Evolutionary conservation across 176 grass and related monocot genomes (phyloP).

Genomic region (Ampelocalamus luodianensis): DNA sequence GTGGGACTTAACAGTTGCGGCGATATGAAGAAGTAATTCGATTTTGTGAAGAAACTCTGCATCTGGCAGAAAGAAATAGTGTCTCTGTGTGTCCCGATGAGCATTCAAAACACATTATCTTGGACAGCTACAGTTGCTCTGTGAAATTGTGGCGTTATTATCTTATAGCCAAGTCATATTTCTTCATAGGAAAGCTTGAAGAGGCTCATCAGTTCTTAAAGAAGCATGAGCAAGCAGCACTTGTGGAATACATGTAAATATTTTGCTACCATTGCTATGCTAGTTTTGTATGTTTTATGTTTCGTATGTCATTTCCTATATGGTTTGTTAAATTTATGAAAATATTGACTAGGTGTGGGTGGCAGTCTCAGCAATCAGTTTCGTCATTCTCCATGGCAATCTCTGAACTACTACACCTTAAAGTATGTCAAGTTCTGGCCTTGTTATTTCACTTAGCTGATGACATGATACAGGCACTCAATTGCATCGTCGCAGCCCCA

Average conservation of each 20-base stretch:
- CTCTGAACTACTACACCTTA: slow-evolving; percentile 66
- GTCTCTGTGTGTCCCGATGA: slow-evolving; percentile 33
- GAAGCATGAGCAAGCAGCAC: slow-evolving; percentile 53
- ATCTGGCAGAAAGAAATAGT: slow-evolving; percentile 63
- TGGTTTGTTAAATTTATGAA: slow-evolving; percentile 41
- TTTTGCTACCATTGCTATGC: slow-evolving; percentile 31
- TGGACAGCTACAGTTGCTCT: slow-evolving; percentile 25
- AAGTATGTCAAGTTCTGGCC: slow-evolving; percentile 49
- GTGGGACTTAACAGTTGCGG: slow-evolving; percentile 54
- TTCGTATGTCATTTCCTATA: background rate
- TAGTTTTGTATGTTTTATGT: slow-evolving; percentile 31
- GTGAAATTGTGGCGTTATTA: slow-evolving; percentile 65
- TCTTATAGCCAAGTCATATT: slow-evolving; percentile 77
- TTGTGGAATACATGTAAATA: slow-evolving; percentile 43
- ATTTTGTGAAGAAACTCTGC: slow-evolving; percentile 63
- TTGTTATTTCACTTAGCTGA: slow-evolving; percentile 26
- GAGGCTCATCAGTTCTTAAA: slow-evolving; percentile 64
- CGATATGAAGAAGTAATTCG: slow-evolving; percentile 77
- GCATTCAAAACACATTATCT: slow-evolving; percentile 39
- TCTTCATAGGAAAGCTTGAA: slow-evolving; percentile 79
- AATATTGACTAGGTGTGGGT: slow-evolving; percentile 48
- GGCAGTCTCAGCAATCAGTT: slow-evolving; percentile 56
- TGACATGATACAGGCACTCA: background rate
- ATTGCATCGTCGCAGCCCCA: background rate
- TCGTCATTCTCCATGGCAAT: slow-evolving; percentile 50